phyloP scores from a whole-genome alignment of 345 rosid species.

The Jatropha curcas region DNA sequence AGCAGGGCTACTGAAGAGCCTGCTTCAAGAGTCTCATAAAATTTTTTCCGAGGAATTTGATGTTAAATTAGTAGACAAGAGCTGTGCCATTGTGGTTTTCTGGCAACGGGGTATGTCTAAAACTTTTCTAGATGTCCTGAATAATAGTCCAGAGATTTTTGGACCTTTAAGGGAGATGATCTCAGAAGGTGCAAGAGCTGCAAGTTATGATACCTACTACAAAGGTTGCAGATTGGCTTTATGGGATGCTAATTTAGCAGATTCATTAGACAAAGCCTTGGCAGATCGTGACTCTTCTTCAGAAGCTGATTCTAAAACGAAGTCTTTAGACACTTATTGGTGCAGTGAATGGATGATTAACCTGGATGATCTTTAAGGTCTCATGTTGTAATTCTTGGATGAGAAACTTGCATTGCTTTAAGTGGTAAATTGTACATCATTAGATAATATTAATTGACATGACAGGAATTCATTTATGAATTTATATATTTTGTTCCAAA shows the following conservation, averaged over 20 bases:
- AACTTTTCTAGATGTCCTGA: constrained; percentile 47
- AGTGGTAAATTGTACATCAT: too few relatives aligned
- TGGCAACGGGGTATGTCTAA: constrained; percentile 48
- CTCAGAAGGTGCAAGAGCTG: constrained; percentile 62
- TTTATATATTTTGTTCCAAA: too few relatives aligned
- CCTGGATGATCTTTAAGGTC: constrained; percentile 63
- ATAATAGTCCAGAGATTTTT: constrained; percentile 33
- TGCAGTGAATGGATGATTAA: constrained; percentile 55
- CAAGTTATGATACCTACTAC: constrained; percentile 55
- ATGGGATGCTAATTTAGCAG: constrained; percentile 64
- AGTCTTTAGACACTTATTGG: constrained; percentile 48
- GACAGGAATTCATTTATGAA: too few relatives aligned
- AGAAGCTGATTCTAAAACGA: constrained; percentile 32
- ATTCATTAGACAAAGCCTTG: constrained; percentile 59
- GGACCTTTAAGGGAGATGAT: constrained; percentile 64
- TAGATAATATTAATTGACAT: neutral
- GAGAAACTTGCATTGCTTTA: neutral
- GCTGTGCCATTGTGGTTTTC: constrained; percentile 79
- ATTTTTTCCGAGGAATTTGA: constrained; percentile 52
- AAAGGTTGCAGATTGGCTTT: constrained; percentile 64
- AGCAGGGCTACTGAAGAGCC: constrained; percentile 56
- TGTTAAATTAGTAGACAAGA: constrained; percentile 57
- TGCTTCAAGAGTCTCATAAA: constrained; percentile 54
- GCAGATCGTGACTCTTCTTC: constrained; percentile 24
- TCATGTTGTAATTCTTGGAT: neutral